Percentiles rank a stretch among this genome's conserved stretches.
Conservation (phyloP, 345 rosid species). For the Camelina hispida region DNA sequence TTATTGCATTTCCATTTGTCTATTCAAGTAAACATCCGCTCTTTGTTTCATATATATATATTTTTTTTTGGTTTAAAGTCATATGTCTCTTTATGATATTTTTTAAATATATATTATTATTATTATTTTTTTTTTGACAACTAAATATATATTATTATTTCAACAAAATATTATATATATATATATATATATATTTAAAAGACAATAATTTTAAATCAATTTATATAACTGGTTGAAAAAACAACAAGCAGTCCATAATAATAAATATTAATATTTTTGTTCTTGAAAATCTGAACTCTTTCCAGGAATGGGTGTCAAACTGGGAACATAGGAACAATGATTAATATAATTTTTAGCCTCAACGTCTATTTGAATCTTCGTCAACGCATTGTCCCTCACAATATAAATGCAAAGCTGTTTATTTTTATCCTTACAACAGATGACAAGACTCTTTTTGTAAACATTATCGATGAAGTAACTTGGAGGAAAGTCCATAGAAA, state of each 20-base stretch:
- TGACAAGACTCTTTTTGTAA: background rate
- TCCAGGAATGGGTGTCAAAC: background rate
- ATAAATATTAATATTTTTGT: background rate
- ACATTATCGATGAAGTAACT: slow-evolving; percentile 8
- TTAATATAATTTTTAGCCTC: background rate
- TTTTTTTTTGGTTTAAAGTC: background rate
- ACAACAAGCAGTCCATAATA: background rate
- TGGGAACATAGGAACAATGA: background rate
- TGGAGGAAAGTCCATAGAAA: background rate
- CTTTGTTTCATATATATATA: too few species aligned
- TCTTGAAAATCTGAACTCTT: background rate
- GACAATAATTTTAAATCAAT: too few species aligned
- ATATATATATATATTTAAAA: too few species aligned
- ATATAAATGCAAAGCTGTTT: background rate
- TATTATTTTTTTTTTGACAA: too few species aligned
- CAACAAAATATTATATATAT: background rate
- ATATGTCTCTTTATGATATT: background rate
- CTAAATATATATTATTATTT: background rate
- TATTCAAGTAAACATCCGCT: too few species aligned
- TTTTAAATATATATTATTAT: background rate
- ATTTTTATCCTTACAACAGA: background rate
- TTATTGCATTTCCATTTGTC: too few species aligned
- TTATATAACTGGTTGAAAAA: background rate
- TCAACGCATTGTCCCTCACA: background rate
- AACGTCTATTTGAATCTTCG: background rate